Evolutionary conservation across 78 protist genomes (phyloP).

Genomic region (Polysphondylium violaceum): DNA sequence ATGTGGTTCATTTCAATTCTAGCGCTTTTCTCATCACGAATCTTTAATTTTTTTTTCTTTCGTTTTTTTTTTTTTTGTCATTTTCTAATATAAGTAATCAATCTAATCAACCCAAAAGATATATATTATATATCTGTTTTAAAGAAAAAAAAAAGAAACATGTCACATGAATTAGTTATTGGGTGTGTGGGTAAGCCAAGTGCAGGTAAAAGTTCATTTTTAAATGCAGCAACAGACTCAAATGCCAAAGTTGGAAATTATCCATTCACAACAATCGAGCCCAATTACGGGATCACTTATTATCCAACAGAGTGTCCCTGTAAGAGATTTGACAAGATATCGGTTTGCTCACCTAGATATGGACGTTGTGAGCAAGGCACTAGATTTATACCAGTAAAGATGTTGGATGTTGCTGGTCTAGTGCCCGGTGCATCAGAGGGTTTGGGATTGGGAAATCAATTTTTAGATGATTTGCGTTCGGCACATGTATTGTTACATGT

Average conservation of each 20-base stretch:
- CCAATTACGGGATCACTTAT: constrained; percentile 85
- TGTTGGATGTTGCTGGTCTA: constrained; percentile 94
- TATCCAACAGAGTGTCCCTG: constrained; percentile 80
- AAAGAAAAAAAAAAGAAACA: no score
- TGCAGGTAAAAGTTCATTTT: constrained; percentile 90
- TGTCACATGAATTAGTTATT: constrained; percentile 66
- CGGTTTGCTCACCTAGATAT: constrained; percentile 76
- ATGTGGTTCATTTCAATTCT: no score
- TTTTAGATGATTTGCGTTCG: constrained; percentile 88
- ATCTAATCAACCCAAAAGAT: no score
- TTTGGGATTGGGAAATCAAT: constrained; percentile 87
- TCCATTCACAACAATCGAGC: constrained; percentile 95
- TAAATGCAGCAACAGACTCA: constrained; percentile 91
- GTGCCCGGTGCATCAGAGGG: constrained; percentile 94
- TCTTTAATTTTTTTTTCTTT: no score
- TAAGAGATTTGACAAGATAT: constrained; percentile 62
- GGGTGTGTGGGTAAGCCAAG: constrained; percentile 90
- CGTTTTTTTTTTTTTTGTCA: no score
- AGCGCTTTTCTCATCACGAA: no score
- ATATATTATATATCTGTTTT: no score
- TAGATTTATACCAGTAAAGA: constrained; percentile 79
- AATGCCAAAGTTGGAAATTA: constrained; percentile 79
- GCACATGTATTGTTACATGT: constrained; percentile 93
- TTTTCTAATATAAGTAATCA: no score
- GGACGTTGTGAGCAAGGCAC: constrained; percentile 72